These are phyloP conservation scores for Flueggea neowawraea DNA, from an alignment of 441 rosid species.

Conservation along the genomic window DNA sequence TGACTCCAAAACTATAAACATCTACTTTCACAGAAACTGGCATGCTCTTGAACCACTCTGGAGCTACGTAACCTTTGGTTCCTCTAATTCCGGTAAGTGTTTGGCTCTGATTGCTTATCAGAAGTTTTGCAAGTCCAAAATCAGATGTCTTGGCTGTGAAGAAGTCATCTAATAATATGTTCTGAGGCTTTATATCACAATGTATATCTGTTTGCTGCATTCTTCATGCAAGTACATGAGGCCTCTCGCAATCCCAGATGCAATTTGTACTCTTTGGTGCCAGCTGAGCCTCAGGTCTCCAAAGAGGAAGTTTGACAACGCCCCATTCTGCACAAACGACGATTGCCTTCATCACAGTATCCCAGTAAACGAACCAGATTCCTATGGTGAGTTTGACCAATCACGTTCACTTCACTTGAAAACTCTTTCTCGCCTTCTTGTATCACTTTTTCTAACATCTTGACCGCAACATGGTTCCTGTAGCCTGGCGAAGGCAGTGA, in stretches of 20 bases:
- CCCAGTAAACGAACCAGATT: slow-evolving; percentile 27
- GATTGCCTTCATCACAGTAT: slow-evolving; percentile 19
- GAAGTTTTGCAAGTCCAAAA: slow-evolving; percentile 28
- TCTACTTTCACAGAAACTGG: slow-evolving; percentile 27
- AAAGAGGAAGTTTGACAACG: slow-evolving; percentile 15
- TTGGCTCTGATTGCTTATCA: slow-evolving; percentile 8
- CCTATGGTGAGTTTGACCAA: slow-evolving; percentile 27
- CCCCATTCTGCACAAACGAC: slow-evolving; percentile 18
- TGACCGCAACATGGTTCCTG: slow-evolving; percentile 20
- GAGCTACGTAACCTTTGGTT: slow-evolving; percentile 28
- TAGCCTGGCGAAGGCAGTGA: slow-evolving; percentile 3
- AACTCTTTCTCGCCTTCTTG: slow-evolving; percentile 20
- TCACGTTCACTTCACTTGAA: slow-evolving; percentile 17
- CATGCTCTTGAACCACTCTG: slow-evolving; percentile 28
- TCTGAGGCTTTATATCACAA: slow-evolving; percentile 27
- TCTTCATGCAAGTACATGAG: slow-evolving; percentile 29
- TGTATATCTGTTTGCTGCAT: slow-evolving; percentile 23
- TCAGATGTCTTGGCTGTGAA: slow-evolving; percentile 18
- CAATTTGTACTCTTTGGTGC: slow-evolving; percentile 19
- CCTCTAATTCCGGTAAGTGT: slow-evolving; percentile 20
- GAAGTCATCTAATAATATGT: slow-evolving; percentile 21
- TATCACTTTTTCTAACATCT: slow-evolving; percentile 13
- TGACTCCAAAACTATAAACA: slow-evolving; percentile 28
- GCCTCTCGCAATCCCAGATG: slow-evolving; percentile 19
- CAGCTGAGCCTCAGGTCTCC: slow-evolving; percentile 14